These are phyloP conservation scores for Chionographis japonica DNA, from an alignment of 106 monocot genomes.

Conservation along the genomic window DNA sequence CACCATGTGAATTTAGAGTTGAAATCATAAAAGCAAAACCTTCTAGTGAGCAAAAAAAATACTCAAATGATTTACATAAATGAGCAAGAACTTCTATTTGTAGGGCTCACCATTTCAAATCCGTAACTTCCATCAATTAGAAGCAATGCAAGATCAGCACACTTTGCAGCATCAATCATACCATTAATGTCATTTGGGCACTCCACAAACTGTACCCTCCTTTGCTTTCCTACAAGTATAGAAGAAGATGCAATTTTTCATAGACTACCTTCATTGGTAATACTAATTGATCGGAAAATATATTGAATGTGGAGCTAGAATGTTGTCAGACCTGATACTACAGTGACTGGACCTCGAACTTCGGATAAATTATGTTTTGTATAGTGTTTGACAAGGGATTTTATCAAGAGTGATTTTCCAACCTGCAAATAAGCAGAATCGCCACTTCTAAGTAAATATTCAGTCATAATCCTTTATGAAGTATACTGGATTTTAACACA, in stretches of 20 bases:
- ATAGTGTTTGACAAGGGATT: conserved; percentile 84
- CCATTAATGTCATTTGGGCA: conserved; percentile 96
- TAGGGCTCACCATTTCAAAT: conserved; percentile 79
- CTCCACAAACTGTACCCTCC: conserved; percentile 86
- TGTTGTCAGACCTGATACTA: conserved; percentile 69
- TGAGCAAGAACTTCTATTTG: no score
- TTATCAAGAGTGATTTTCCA: conserved; percentile 93
- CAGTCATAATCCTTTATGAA: not conserved
- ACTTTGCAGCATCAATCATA: conserved; percentile 98
- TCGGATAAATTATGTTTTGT: conserved; percentile 92
- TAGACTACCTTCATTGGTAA: not conserved
- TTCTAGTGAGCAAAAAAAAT: no score
- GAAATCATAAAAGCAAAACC: no score
- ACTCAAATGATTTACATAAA: no score
- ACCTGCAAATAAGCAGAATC: no score
- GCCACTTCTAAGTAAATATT: not conserved
- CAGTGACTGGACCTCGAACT: conserved; percentile 91
- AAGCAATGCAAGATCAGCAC: conserved; percentile 83
- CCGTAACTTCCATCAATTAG: conserved; percentile 95
- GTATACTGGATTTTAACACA: not conserved
- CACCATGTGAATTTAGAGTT: no score
- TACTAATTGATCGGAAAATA: not conserved
- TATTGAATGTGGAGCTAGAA: not conserved
- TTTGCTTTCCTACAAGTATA: conserved; percentile 65
- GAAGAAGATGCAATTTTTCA: not conserved